Conservation (phyloP, 2,329 filamentous ascomycete genomes). For the Capronia coronata region DNA sequence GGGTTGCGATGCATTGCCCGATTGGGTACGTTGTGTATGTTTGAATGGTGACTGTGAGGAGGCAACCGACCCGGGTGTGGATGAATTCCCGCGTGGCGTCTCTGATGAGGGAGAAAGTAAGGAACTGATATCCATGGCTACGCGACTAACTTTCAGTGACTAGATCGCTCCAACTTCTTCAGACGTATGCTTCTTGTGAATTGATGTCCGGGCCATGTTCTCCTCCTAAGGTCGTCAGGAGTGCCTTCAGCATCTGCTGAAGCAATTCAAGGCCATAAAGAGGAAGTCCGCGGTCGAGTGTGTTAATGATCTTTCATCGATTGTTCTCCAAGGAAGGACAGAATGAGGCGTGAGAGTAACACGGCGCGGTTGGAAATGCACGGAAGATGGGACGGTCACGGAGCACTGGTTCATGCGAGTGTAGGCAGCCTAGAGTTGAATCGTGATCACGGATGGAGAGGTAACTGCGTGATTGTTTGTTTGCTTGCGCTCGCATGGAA, state of each 20-base stretch:
- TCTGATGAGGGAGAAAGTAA: conserved; percentile 25
- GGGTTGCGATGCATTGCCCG: conserved; percentile 22
- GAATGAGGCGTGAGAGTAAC: not conserved
- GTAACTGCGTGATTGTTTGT: not conserved
- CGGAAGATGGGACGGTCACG: not conserved
- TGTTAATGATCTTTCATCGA: not conserved
- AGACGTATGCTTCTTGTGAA: not conserved
- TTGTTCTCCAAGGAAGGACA: not conserved
- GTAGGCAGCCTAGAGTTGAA: not conserved
- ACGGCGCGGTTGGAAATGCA: too few relatives aligned
- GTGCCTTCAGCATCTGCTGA: not conserved
- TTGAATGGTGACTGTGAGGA: conserved; percentile 35
- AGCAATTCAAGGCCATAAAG: not conserved
- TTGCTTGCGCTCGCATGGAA: not conserved
- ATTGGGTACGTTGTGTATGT: conserved; percentile 34
- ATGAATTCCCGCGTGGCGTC: conserved; percentile 11
- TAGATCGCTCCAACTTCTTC: conserved; percentile 13
- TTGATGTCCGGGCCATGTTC: conserved; percentile 11
- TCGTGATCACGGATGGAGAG: not conserved
- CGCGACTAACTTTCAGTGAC: not conserved
- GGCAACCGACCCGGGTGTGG: conserved; percentile 30
- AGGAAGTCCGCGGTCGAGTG: not conserved
- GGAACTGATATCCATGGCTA: conserved; percentile 27
- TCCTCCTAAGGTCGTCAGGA: not conserved
- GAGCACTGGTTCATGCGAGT: not conserved